Conservation (phyloP, 2,329 filamentous ascomycete genomes). For the Fusarium caatingaense region DNA sequence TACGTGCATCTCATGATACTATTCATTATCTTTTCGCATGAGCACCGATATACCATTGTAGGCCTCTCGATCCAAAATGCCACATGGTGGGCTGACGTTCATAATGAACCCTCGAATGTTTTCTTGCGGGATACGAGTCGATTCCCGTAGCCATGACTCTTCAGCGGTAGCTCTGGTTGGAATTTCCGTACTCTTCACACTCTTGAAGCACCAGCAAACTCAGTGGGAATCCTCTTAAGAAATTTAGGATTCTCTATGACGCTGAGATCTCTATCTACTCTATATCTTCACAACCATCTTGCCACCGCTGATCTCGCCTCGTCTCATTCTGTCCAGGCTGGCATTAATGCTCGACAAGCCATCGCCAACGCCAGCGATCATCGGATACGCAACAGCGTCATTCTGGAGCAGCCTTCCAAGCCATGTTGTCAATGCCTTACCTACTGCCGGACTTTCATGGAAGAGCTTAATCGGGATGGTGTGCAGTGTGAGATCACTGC, state of each 20-base stretch:
- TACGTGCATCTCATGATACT: neutral
- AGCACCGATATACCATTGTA: no score
- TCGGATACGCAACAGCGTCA: slow-evolving; percentile 66
- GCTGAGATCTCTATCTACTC: neutral
- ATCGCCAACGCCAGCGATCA: slow-evolving; percentile 72
- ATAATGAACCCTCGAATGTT: neutral
- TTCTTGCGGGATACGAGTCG: no score
- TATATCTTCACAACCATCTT: slow-evolving; percentile 63
- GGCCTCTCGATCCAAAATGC: neutral
- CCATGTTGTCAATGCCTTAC: slow-evolving; percentile 73
- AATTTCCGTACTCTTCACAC: neutral
- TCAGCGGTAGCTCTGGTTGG: neutral
- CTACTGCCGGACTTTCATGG: slow-evolving; percentile 73
- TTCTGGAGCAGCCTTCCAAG: slow-evolving; percentile 71
- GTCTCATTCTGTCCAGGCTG: slow-evolving; percentile 73
- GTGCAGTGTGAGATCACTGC: slow-evolving; percentile 65
- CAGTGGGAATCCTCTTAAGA: neutral
- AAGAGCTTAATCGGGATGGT: slow-evolving; percentile 81
- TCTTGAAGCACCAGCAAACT: neutral
- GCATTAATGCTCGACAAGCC: slow-evolving; percentile 75
- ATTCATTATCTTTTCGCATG: no score
- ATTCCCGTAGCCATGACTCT: neutral
- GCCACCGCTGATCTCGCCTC: slow-evolving; percentile 74
- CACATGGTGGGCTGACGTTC: neutral
- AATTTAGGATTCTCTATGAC: no score